These are phyloP conservation scores for Kluyveromyces lactis DNA, from an alignment of 805 yeast genomes.

Conservation along the genomic window DNA sequence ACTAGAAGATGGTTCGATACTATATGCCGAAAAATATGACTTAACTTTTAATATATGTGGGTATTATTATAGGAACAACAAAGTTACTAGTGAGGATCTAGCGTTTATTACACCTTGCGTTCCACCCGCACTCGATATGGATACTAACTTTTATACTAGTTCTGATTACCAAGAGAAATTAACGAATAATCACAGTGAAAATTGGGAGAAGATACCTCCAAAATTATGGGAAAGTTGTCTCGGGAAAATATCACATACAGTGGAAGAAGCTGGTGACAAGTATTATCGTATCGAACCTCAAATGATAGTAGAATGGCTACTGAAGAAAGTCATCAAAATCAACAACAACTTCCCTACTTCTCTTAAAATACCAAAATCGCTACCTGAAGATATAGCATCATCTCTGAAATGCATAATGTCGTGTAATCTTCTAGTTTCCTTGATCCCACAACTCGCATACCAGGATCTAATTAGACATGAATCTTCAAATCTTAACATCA, in stretches of 20 bases:
- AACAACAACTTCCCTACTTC: conserved; percentile 32
- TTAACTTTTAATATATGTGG: conserved; percentile 23
- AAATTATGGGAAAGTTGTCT: conserved; percentile 21
- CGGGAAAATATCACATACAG: conserved; percentile 30
- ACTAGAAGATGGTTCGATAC: conserved; percentile 13
- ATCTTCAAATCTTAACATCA: conserved; percentile 13
- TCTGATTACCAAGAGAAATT: conserved; percentile 28
- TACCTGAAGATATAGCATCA: conserved; percentile 28
- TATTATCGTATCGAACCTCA: conserved; percentile 38
- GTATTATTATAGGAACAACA: conserved; percentile 11
- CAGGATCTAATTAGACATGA: conserved; percentile 12
- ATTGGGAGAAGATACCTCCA: conserved; percentile 17
- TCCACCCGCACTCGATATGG: neutral
- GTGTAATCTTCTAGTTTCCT: conserved; percentile 36
- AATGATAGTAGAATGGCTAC: conserved; percentile 34
- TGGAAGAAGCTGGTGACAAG: conserved; percentile 36
- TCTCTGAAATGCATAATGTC: conserved; percentile 31
- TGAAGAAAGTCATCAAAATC: conserved; percentile 32
- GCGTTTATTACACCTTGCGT: neutral
- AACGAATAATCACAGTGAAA: conserved; percentile 19
- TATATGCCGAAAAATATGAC: conserved; percentile 16
- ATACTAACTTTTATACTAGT: conserved; percentile 21
- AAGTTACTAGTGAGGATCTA: neutral
- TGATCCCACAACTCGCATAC: conserved; percentile 39
- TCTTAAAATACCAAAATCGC: conserved; percentile 24